Evolutionary conservation across 1,139 yeast species (phyloP).

Genomic region (Geotrichum siamense): DNA sequence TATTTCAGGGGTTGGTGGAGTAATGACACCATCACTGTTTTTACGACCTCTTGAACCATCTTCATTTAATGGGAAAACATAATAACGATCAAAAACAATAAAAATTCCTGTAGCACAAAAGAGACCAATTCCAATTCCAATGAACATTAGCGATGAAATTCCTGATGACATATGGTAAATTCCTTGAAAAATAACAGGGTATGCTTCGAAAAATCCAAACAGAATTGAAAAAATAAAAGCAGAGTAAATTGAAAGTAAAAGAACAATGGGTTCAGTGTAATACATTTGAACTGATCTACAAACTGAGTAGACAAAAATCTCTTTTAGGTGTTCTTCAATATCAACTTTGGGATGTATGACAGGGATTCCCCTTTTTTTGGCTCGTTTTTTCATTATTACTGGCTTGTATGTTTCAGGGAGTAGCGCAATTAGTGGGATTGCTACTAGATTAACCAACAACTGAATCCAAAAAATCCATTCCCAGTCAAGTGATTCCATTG

Average conservation of each 20-base stretch:
- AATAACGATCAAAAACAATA: conserved; percentile 3
- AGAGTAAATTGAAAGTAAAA: conserved; percentile 36
- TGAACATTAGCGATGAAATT: conserved; percentile 5
- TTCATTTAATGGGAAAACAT: background rate
- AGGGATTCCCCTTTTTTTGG: conserved; percentile 32
- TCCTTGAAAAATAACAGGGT: conserved; percentile 31
- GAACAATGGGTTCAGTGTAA: conserved; percentile 37
- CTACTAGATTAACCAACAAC: conserved; percentile 36
- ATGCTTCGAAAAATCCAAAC: conserved; percentile 38
- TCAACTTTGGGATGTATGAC: conserved; percentile 30
- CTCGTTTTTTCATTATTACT: conserved; percentile 35
- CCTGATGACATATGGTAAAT: conserved; percentile 7
- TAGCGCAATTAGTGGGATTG: conserved; percentile 33
- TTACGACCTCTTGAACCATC: conserved; percentile 8
- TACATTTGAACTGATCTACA: conserved; percentile 38
- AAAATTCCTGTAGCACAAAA: conserved; percentile 6
- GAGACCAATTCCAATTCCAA: conserved; percentile 11
- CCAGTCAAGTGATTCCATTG: conserved; percentile 32
- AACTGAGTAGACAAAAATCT: conserved; percentile 33
- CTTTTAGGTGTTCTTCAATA: conserved; percentile 27
- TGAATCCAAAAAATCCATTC: conserved; percentile 40
- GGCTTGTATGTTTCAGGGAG: conserved; percentile 36
- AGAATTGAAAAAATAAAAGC: conserved; percentile 40
- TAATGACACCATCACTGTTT: background rate
- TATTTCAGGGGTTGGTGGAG: conserved; percentile 4